Evolutionary conservation across 805 yeast species (phyloP).

Genomic region (Jamesozyma rosinii): DNA sequence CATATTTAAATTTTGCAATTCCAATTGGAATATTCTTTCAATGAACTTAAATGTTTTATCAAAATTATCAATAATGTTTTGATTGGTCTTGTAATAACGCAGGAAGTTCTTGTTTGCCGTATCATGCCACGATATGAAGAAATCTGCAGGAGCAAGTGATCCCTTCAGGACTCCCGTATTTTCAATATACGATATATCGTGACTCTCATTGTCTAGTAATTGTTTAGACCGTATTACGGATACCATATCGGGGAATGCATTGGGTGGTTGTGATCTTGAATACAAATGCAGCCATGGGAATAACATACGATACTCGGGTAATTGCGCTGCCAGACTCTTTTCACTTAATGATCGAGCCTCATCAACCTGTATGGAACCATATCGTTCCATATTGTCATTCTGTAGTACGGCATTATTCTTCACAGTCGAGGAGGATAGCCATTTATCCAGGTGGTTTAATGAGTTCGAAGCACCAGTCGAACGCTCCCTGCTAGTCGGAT

Average conservation of each 20-base stretch:
- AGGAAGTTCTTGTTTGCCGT: slow-evolving; percentile 29
- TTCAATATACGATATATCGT: slow-evolving; percentile 7
- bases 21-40: not conserved
- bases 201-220: slow-evolving; percentile 4
- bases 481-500: not conserved
- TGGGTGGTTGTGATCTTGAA: slow-evolving; percentile 47
- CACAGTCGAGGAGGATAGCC: not conserved
- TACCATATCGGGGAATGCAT: slow-evolving; percentile 35
- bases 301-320: slow-evolving; percentile 59
- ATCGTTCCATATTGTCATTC: not conserved
- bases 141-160: slow-evolving; percentile 44
- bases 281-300: slow-evolving; percentile 92
- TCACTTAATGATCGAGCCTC: not conserved
- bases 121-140: slow-evolving; percentile 40
- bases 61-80: not conserved
- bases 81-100: slow-evolving; percentile 1
- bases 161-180: slow-evolving; percentile 44
- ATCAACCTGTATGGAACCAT: not conserved
- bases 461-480: not conserved
- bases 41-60: not conserved
- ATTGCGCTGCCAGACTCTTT: slow-evolving; percentile 1
- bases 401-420: too few relatives aligned
- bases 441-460: not conserved
- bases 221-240: slow-evolving; percentile 28
- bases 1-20: not conserved